Base-by-base conservation (phyloP, 768 basidiomycete species). In the Kwoniella sp. region DNA sequence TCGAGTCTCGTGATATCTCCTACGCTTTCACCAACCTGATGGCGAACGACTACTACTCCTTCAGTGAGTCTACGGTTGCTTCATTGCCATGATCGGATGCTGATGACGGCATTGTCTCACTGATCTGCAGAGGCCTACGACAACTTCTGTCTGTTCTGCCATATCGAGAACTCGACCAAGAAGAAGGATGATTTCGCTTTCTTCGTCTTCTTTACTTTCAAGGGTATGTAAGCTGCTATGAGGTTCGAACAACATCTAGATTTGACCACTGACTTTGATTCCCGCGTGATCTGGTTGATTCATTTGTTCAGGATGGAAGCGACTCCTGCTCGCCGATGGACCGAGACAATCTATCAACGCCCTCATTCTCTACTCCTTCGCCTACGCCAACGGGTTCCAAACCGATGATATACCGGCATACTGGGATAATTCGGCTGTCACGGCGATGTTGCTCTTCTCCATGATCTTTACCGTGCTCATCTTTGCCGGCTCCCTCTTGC, bases 191-290 rank as follows among this genome's bases (percentile, higher is more conserved):
- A 96, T 76, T 93, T 99, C 82, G 94, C 95, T 34, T 98, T 98
- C 85, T 99, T 96, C 82, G 87, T 98, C 77, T 99, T 98, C 87
- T 99, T 99, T 82, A 90, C 90, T 0, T 98, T 99, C 86, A 99
- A 99, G 85, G 95, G 95, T 91, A 66, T 59, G 88, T 22, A 5
- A n/a, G 31, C 30, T 38, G 50, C 25, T 52, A 22, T 9, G 9
- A 9, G 9, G 20, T 22, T 22, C 30, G 55, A 5, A 17, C 7
- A 31, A 4, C 4, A 30, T 31, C 25, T n/a, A 9, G 25, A 52
- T 20, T 51, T 15, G 9, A 23, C 31, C 7, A 34, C 34, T 65
- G 41, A 23, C 30, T 34, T 51, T n/a, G n/a, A n/a, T n/a, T n/a
- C n/a, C n/a, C n/a, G n/a, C n/a, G n/a, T n/a, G n/a, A n/a, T n/a